Evolutionary conservation across 805 yeast species (phyloP), one percentile per base, ranked within the genome.

Genomic region (Saccharomycodes ludwigii): DNA sequence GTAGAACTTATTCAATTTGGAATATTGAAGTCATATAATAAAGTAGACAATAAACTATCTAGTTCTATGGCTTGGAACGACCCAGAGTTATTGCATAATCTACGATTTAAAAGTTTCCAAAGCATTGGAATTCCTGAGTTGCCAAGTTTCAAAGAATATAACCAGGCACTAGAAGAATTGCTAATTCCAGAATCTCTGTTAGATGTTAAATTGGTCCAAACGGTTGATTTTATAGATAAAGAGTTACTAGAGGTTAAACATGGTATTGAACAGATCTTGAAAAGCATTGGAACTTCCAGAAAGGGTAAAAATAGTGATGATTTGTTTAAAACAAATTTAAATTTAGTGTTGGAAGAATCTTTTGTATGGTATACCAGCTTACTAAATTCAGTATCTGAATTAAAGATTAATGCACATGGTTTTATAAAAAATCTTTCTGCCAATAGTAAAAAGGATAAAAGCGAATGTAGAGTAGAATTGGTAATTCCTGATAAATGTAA

Each of bases 71-170:
- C 51, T 21, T 41, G 52, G 23, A 40, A 50, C 16, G 40, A 50
- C 17, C n/a, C n/a, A n/a, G 47, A 52, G 30, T 29, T 48, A 22
- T 48, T 68, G 12, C 75, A 66, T 47, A 56, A 65, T 7, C 56
- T 84, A 28, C 68, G 94, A 41, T 66, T 83, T 68, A 84, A 83
- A 50, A 74, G 91, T 4, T 82, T 79, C 58, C 69, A 77, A 15
- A 68, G 84, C 0, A 77, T 85, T 14, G 94, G 93, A 1, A 73
- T 73, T 8, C 95, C 95, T 1, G 66, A 63, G 18, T 44, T 71
- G 25, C 85, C 88, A 3, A 47, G 61, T 0, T 75, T 55, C 41
- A 53, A 42, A 1, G 26, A 40, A 2, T 50, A 55, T 31, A 40
- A 42, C 18, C 37, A 37, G 15, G 45, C 50, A 4, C 20, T 56